Conservation (phyloP, 75 land plant species). For the Selaginella moellendorffii region DNA sequence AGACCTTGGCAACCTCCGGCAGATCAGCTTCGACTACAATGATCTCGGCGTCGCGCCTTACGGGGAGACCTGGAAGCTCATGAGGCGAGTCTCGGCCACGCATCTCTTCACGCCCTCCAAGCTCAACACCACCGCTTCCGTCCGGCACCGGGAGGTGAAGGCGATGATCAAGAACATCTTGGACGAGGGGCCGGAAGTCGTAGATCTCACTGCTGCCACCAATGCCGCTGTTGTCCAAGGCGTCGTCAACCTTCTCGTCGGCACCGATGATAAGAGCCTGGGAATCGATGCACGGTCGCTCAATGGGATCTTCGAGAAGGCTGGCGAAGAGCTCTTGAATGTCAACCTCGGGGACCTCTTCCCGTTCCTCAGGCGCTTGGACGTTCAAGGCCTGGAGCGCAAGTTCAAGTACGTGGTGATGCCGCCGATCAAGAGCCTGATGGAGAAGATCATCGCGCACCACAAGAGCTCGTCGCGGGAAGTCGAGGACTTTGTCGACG, state of each 20-base stretch:
- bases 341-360: no score
- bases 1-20: not conserved
- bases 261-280: not conserved
- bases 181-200: no score
- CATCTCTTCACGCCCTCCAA: conserved; percentile 29
- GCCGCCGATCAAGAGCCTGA: not conserved
- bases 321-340: no score
- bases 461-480: not conserved
- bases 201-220: not conserved
- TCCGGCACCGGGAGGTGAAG: no score
- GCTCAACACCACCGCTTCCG: conserved; percentile 24
- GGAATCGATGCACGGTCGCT: not conserved
- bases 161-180: no score
- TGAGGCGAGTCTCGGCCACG: conserved; percentile 16
- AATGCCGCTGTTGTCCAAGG: not conserved
- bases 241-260: not conserved
- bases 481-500: not conserved
- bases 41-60: conserved; percentile 19
- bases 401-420: no score
- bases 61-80: conserved; percentile 27
- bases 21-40: conserved; percentile 22
- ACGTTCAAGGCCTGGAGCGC: no score
- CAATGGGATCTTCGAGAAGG: no score
- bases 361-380: no score
- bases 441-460: not conserved